phyloP scores from a whole-genome alignment of 805 yeast genomes.

The Candida berthetii region DNA sequence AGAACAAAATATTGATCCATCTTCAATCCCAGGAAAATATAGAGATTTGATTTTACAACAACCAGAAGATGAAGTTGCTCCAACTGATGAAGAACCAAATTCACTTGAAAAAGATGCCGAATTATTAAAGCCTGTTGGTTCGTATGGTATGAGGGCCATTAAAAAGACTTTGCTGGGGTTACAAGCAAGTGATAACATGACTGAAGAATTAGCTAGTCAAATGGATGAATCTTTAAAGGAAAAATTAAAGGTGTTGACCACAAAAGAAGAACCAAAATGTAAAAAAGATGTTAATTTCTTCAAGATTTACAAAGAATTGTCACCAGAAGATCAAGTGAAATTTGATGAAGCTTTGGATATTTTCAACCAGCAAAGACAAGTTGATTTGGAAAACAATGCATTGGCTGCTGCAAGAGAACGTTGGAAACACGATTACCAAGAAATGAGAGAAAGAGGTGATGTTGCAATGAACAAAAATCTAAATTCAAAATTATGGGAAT shows the following conservation, averaged over 20 bases:
- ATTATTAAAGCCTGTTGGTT: slow-evolving; percentile 57
- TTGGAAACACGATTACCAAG: slow-evolving; percentile 83
- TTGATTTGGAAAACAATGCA: slow-evolving; percentile 68
- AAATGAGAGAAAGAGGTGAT: slow-evolving; percentile 52
- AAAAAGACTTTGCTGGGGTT: slow-evolving; percentile 65
- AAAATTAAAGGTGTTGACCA: slow-evolving; percentile 22
- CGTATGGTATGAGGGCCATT: slow-evolving; percentile 73
- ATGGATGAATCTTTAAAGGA: slow-evolving; percentile 27
- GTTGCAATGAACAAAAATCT: slow-evolving; percentile 47
- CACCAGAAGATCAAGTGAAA: slow-evolving; percentile 38
- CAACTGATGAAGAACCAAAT: slow-evolving; percentile 22
- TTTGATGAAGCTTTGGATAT: slow-evolving; percentile 66
- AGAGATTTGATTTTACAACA: slow-evolving; percentile 15
- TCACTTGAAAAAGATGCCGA: slow-evolving; percentile 32
- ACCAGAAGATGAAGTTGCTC: not conserved
- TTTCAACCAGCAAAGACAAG: slow-evolving; percentile 73
- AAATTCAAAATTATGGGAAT: slow-evolving; percentile 73
- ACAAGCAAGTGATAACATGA: slow-evolving; percentile 16
- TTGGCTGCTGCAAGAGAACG: slow-evolving; percentile 80
- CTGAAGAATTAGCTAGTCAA: slow-evolving; percentile 23
- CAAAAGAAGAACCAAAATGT: no score
- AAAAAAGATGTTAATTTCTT: slow-evolving; percentile 71
- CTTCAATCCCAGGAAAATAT: slow-evolving; percentile 28
- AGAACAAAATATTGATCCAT: slow-evolving; percentile 11
- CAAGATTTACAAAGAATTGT: slow-evolving; percentile 51